These are phyloP conservation scores for Prunus dulcis DNA, from an alignment of 306 rosid species.

Conservation along the genomic window DNA sequence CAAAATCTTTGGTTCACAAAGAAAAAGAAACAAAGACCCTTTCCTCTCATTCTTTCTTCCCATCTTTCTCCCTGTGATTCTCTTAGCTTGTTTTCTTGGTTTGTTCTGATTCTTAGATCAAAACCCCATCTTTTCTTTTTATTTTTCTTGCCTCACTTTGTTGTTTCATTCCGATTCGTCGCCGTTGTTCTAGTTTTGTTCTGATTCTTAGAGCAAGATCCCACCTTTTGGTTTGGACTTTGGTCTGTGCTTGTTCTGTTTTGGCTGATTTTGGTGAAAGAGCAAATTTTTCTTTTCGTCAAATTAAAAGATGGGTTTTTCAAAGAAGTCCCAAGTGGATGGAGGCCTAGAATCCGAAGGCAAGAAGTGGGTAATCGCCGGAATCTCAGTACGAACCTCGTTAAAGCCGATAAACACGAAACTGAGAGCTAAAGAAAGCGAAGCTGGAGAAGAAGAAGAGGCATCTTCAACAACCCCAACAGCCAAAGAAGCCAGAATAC, in stretches of 20 bases:
- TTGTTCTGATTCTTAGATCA: conserved; percentile 22
- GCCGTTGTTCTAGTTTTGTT: not conserved
- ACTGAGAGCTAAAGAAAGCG: conserved; percentile 30
- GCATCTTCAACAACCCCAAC: conserved; percentile 72
- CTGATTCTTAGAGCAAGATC: conserved; percentile 14
- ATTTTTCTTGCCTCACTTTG: not conserved
- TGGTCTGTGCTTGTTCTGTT: conserved; percentile 10
- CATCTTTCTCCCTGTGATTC: conserved; percentile 26
- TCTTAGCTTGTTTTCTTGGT: not conserved
- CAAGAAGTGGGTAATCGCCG: conserved; percentile 77
- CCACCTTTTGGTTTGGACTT: conserved; percentile 18
- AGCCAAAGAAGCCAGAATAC: conserved; percentile 71
- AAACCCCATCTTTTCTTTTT: conserved; percentile 21
- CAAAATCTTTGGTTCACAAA: not conserved
- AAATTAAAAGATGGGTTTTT: conserved; percentile 60
- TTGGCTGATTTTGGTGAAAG: not conserved
- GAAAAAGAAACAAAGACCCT: conserved; percentile 44
- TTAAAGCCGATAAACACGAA: conserved; percentile 75
- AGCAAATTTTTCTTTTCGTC: not conserved
- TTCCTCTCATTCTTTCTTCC: conserved; percentile 53
- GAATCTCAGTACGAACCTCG: conserved; percentile 50
- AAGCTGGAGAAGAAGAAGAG: conserved; percentile 38
- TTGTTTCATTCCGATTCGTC: conserved; percentile 22
- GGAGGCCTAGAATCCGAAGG: conserved; percentile 59
- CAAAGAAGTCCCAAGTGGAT: conserved; percentile 67